phyloP scores from a whole-genome alignment of 495 filamentous ascomycete genomes.

The Hypoxylon perforatum region DNA sequence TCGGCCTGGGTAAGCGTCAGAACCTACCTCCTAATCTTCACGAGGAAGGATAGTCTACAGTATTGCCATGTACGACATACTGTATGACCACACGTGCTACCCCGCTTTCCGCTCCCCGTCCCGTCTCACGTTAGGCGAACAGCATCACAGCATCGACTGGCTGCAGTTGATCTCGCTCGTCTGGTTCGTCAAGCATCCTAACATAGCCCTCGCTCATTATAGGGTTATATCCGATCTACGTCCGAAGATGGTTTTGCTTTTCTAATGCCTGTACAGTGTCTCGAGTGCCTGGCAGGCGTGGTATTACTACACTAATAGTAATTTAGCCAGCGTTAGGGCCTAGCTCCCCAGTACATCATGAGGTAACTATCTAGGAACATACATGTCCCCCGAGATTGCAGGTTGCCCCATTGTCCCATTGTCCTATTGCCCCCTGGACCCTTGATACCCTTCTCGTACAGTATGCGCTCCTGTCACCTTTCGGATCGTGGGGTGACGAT shows the following conservation, averaged over 20 bases:
- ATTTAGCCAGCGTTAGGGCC: constrained; percentile 3
- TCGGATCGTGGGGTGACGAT: constrained; percentile 27
- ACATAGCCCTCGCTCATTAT: constrained; percentile 5
- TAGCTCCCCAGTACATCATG: neutral
- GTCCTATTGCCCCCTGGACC: neutral
- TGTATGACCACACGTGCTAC: constrained; percentile 15
- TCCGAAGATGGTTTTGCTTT: constrained; percentile 16
- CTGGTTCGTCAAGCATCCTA: too few species aligned
- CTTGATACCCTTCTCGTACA: constrained; percentile 8
- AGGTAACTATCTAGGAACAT: neutral
- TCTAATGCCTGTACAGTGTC: neutral
- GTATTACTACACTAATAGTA: constrained; percentile 38
- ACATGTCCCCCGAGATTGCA: too few species aligned
- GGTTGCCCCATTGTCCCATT: too few species aligned
- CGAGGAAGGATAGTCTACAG: constrained; percentile 10
- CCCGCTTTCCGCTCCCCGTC: constrained; percentile 1
- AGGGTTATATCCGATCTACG: constrained; percentile 33
- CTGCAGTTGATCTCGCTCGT: constrained; percentile 1
- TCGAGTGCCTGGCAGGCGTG: too few species aligned
- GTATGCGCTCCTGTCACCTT: constrained; percentile 12
- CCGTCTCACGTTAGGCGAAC: constrained; percentile 1
- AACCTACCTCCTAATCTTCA: neutral
- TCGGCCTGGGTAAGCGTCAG: constrained; percentile 1
- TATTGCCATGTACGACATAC: neutral
- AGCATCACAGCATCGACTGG: constrained; percentile 19